phyloP scores from a whole-genome alignment of 805 yeast genomes.

The Myxozyma geophila region DNA sequence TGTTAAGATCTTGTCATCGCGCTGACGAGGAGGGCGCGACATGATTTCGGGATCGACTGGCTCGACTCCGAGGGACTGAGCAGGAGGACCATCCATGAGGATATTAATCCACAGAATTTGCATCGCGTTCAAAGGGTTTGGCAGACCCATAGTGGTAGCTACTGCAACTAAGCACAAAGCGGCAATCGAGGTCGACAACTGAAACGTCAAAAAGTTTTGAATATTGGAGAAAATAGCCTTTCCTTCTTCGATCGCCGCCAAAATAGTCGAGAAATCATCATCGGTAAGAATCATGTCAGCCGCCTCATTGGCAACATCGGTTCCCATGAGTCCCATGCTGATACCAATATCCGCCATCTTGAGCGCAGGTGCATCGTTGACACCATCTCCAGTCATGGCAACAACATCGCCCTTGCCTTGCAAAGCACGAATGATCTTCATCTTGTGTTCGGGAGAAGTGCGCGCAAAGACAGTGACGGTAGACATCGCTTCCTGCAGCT shows the following conservation, averaged over 20 bases:
- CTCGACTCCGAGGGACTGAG: slow-evolving; percentile 79
- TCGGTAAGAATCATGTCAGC: slow-evolving; percentile 97
- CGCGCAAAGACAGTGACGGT: slow-evolving; percentile 90
- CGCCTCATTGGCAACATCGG: slow-evolving; percentile 98
- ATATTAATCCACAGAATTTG: slow-evolving; percentile 81
- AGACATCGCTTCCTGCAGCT: slow-evolving; percentile 74
- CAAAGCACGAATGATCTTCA: slow-evolving; percentile 84
- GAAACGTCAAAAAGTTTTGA: slow-evolving; percentile 91
- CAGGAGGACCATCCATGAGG: slow-evolving; percentile 79
- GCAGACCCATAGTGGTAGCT: slow-evolving; percentile 29
- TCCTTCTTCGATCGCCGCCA: slow-evolving; percentile 95
- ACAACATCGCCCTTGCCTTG: slow-evolving; percentile 96
- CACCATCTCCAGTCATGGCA: slow-evolving; percentile 99
- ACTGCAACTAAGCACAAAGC: slow-evolving; percentile 60
- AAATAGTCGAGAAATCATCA: slow-evolving; percentile 93
- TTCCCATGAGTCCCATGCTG: slow-evolving; percentile 84
- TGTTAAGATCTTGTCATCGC: slow-evolving; percentile 84
- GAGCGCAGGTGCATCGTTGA: slow-evolving; percentile 97
- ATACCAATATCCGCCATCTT: slow-evolving; percentile 96
- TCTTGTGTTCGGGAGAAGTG: slow-evolving; percentile 93
- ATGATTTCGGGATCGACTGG: slow-evolving; percentile 66
- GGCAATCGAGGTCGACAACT: slow-evolving; percentile 78
- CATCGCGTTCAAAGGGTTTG: slow-evolving; percentile 77
- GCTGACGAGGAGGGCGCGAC: slow-evolving; percentile 73
- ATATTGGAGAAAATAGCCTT: slow-evolving; percentile 96